phyloP scores from a whole-genome alignment of 1,284 basidiomycete species.

The Tilletia indica region DNA sequence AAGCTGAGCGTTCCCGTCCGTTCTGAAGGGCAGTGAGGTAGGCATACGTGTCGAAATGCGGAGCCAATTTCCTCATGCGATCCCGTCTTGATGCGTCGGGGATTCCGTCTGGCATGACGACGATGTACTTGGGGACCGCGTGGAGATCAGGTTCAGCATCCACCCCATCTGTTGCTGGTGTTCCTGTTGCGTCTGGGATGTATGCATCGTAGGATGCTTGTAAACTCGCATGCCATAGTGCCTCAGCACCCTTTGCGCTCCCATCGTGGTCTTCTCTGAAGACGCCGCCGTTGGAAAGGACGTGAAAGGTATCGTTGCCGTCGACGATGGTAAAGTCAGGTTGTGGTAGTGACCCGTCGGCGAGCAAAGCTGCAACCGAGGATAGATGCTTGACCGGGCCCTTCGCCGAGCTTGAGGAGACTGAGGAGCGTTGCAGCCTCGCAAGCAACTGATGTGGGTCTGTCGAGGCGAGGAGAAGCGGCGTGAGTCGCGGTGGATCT shows the following conservation, averaged over 20 bases:
- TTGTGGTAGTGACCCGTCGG: not conserved
- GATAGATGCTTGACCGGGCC: not conserved
- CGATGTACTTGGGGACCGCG: conserved; percentile 44
- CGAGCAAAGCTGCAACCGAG: not conserved
- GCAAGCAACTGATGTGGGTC: too few species aligned
- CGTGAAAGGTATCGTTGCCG: conserved; percentile 68
- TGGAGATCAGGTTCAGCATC: conserved; percentile 42
- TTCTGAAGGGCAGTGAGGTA: conserved; percentile 20
- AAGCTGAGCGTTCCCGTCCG: not conserved
- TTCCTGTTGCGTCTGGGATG: conserved; percentile 18
- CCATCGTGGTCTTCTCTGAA: too few species aligned
- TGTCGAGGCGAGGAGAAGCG: conserved; percentile 1
- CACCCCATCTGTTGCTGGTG: conserved; percentile 15
- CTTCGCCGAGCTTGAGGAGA: too few species aligned
- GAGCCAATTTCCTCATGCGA: conserved; percentile 1
- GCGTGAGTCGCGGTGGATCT: conserved; percentile 13
- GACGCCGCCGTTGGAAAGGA: conserved; percentile 55
- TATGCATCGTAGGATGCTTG: conserved; percentile 33
- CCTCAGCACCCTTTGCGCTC: not conserved
- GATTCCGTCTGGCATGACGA: conserved; percentile 22
- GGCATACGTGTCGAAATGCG: conserved; percentile 34
- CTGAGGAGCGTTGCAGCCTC: too few species aligned
- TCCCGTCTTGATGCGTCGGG: not conserved
- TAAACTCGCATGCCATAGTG: conserved; percentile 24
- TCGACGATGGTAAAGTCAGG: conserved; percentile 33